Conservation (phyloP, 345 rosid genomes). For the Eucalyptus coolabah region DNA sequence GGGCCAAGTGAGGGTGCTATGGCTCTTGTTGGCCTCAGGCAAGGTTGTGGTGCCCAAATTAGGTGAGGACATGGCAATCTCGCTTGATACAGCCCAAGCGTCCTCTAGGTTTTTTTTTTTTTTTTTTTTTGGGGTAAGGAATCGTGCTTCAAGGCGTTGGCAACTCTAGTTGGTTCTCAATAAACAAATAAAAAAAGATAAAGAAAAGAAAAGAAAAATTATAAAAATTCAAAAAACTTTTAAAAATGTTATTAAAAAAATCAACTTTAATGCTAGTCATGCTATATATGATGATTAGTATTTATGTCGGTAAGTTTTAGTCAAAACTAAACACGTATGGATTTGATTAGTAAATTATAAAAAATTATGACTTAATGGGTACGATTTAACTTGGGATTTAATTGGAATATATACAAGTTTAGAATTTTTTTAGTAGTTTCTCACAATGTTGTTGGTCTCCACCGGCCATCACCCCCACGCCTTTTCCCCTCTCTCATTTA, state of each 20-base stretch:
- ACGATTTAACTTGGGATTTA: rapidly evolving
- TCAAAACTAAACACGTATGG: background rate
- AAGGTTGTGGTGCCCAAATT: rapidly evolving
- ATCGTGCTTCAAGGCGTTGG: too few species aligned
- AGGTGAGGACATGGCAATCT: rapidly evolving
- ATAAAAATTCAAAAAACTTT: too few species aligned
- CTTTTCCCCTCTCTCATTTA: background rate
- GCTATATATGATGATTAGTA: rapidly evolving
- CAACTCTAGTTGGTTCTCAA: background rate
- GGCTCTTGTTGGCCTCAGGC: rapidly evolving
- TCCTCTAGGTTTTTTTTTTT: too few species aligned
- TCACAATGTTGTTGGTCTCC: background rate
- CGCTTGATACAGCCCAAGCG: too few species aligned
- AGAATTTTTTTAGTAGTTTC: background rate
- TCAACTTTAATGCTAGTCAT: rapidly evolving
- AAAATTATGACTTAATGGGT: rapidly evolving
- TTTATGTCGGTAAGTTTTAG: rapidly evolving
- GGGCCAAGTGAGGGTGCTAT: background rate
- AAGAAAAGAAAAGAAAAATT: too few species aligned
- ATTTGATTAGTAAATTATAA: too few species aligned
- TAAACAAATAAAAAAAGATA: too few species aligned
- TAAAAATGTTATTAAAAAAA: too few species aligned
- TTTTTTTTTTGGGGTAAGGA: too few species aligned
- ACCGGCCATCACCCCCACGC: background rate
- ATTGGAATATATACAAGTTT: too few species aligned